Evolutionary conservation across 371 early-diverging fungal species (phyloP).

Genomic region (Mortierella polycephala): DNA sequence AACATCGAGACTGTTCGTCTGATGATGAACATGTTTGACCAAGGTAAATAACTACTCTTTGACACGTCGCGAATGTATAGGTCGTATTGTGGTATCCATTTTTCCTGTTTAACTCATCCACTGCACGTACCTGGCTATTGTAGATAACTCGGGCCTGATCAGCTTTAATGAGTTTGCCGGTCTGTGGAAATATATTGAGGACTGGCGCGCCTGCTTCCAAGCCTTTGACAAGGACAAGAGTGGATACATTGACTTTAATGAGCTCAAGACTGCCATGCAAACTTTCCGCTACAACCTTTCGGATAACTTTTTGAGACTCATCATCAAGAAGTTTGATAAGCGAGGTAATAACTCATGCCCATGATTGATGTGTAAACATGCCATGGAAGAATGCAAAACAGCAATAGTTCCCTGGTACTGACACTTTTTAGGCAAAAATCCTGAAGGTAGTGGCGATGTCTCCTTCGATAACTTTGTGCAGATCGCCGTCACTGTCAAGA

Average conservation of each 20-base stretch:
- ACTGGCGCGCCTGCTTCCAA: constrained; percentile 77
- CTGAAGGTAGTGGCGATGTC: constrained; percentile 59
- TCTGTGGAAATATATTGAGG: constrained; percentile 77
- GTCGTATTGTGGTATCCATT: not conserved
- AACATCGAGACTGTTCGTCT: constrained; percentile 76
- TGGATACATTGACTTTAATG: constrained; percentile 72
- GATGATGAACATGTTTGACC: constrained; percentile 79
- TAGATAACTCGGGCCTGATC: constrained; percentile 71
- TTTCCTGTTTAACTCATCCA: not conserved
- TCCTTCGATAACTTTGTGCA: constrained; percentile 80
- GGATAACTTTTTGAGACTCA: constrained; percentile 60
- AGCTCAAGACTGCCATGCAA: constrained; percentile 69
- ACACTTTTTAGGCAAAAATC: constrained; percentile 36
- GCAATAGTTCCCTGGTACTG: constrained; percentile 30
- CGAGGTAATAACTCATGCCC: constrained; percentile 59
- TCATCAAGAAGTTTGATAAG: constrained; percentile 71
- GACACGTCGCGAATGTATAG: no score
- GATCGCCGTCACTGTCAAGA: constrained; percentile 76
- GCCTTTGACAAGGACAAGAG: constrained; percentile 72
- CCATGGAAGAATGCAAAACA: not conserved
- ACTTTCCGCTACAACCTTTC: constrained; percentile 77
- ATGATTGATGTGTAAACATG: constrained; percentile 3
- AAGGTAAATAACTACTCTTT: constrained; percentile 24
- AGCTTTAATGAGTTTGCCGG: constrained; percentile 69
- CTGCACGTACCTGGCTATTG: not conserved